Evolutionary conservation across 1,284 basidiomycete genomes (phyloP), one percentile per base, ranked within the genome.

Genomic region (Pseudozyma flocculosa): DNA sequence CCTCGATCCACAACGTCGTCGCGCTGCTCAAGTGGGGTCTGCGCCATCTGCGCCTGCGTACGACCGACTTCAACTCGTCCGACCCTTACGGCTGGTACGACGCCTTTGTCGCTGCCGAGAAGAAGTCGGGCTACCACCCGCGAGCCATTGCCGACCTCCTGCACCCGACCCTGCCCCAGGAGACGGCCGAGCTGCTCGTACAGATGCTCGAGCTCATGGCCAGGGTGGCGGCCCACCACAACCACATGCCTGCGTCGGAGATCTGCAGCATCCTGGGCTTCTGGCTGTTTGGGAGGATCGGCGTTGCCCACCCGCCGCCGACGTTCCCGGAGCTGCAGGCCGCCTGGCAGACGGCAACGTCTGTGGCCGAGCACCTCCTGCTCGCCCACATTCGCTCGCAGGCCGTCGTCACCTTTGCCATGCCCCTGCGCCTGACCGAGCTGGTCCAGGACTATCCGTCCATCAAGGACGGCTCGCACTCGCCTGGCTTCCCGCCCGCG

Each of bases 1-100:
- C 69, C 0, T 40, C 46, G 5, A 48, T 64, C 7, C 66, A 68
- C 54, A 64, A 73, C n/a, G 54, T 66, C 14, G 62, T 68, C 13
- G 45, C 54, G 4, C 55, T 69, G 13, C 40, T 71, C 18, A 73
- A 71, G 42, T 73, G 68, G 70, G 66, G 62, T 3, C 45, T 73
- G 29, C 48, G 71, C 14, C 63, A 72, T 36, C 24, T 64, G 41
- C 60, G 59, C 3, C 24, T 72, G 2, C 42, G 42, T 3, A n/a
- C 52, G 1, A 18, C 52, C 11, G 71, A 73, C 39, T 67, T 73
- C 22, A 21, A 59, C 43, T 59, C 52, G 5, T 47, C 45, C 11
- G 47, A 59, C 22, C 43, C 52, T 0, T 39, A 49, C 15, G 48
- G 44, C 38, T 72, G 71, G 71, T 73, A 73, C 40, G 45, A 53